phyloP scores from a whole-genome alignment of 1,139 yeast species.

The Protomyces inundatus region DNA sequence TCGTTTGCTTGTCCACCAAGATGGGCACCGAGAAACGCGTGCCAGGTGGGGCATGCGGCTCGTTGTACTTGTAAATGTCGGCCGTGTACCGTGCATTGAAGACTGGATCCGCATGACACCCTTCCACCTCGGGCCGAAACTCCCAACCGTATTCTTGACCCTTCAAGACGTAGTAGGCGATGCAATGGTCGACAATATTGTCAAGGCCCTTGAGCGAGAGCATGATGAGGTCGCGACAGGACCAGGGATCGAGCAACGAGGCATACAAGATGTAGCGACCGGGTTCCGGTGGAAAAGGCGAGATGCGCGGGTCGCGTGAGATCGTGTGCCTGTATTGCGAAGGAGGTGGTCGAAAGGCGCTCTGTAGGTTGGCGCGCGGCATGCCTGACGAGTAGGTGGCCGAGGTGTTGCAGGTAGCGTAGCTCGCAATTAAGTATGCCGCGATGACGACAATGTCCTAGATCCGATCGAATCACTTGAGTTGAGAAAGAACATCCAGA shows the following conservation, averaged over 20 bases:
- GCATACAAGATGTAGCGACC: conserved; percentile 81
- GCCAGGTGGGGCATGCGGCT: not conserved
- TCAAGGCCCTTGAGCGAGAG: conserved; percentile 73
- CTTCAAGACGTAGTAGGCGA: conserved; percentile 29
- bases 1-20: conserved; percentile 76
- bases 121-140: conserved; percentile 34
- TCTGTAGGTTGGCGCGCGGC: not conserved
- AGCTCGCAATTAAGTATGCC: not conserved
- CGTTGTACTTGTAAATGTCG: conserved; percentile 63
- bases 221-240: conserved; percentile 74
- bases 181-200: conserved; percentile 40
- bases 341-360: not conserved
- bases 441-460: too few relatives aligned
- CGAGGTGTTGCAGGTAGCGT: not conserved
- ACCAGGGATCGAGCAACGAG: conserved; percentile 91
- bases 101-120: conserved; percentile 62
- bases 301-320: not conserved
- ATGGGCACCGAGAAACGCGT: conserved; percentile 90
- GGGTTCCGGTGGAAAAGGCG: not conserved
- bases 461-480: too few relatives aligned
- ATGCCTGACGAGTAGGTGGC: not conserved
- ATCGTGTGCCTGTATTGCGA: not conserved
- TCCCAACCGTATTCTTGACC: not conserved
- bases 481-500: too few relatives aligned
- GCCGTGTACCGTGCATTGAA: conserved; percentile 57